Evolutionary conservation across 805 yeast genomes (phyloP), one percentile per base, ranked within the genome.

Genomic region (Saccharomycopsis malanga): DNA sequence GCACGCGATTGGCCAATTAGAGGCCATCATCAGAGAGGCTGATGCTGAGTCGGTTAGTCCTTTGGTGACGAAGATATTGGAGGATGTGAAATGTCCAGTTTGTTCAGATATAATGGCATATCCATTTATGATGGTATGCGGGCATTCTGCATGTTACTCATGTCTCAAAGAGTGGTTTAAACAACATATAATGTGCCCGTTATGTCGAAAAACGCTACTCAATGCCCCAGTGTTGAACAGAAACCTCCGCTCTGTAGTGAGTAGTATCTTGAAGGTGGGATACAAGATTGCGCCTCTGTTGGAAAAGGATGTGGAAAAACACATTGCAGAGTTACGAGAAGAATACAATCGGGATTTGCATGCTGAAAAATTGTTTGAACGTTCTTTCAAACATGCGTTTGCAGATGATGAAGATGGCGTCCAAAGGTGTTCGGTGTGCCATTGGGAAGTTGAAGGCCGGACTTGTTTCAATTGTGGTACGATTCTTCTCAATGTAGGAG

Each of bases 361-460:
- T 4, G 17, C n/a, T 6, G 21, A 35, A n/a, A 9, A 4, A 15
- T 21, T 30, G 29, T 45, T 45, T 30, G 25, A 39, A 14, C 6
- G 34, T n/a, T 23, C 15, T 23, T 39, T 39, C 25, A 38, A 5
- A 32, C 14, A 17, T n/a, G 34, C 44, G 6, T 22, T 23, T 4
- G 62, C 74, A 2, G 82, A 76, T 53, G 57, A 60, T 15, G 69
- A 73, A 14, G 82, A 77, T 54, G 81, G 80, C 3, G 79, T 77
- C 6, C 74, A 79, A 2, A 59, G 82, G 44, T 77, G 83, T 55
- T 72, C 76, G 2, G 67, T 69, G 42, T 77, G 83, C 56, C 79
- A 73, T 53, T 77, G 82, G 82, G 82, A 77, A 53, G 79, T 77
- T 0, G 71, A 72, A 52, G 82, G 81, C 1, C 54, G 68, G 0